Evolutionary conservation across 75 land plant genomes (phyloP).

Genomic region (Gnetum montanum): DNA sequence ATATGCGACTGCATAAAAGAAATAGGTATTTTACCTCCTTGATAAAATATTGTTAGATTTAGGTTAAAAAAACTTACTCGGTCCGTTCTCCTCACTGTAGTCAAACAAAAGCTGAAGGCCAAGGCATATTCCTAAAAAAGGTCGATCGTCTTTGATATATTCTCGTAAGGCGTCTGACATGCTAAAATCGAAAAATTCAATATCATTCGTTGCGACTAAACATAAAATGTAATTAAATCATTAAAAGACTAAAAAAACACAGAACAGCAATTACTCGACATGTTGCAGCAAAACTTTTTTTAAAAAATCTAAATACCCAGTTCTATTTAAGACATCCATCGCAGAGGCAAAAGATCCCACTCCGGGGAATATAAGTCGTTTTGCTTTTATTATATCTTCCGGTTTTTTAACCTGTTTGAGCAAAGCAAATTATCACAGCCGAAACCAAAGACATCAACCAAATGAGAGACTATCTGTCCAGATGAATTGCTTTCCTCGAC

Average conservation of each 20-base stretch:
- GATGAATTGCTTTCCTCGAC: too few relatives aligned
- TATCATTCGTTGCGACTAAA: too few relatives aligned
- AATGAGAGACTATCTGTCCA: too few relatives aligned
- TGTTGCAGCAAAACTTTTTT: background rate
- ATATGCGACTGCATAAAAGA: too few relatives aligned
- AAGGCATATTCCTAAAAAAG: slow-evolving; percentile 95
- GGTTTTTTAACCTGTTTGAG: slow-evolving; percentile 74
- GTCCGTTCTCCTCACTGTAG: slow-evolving; percentile 87
- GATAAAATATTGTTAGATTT: too few relatives aligned
- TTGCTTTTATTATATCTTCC: slow-evolving; percentile 73
- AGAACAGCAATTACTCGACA: background rate
- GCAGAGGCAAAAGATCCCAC: slow-evolving; percentile 96
- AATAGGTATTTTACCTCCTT: too few relatives aligned
- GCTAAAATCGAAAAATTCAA: slow-evolving; percentile 25
- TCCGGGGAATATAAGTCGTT: slow-evolving; percentile 85
- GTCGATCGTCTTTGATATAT: slow-evolving; percentile 82
- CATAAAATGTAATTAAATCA: background rate
- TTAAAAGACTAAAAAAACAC: background rate
- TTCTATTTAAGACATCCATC: slow-evolving; percentile 57
- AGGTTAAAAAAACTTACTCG: slow-evolving; percentile 39
- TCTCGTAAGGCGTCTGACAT: slow-evolving; percentile 74
- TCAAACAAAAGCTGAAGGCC: slow-evolving; percentile 94
- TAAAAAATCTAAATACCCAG: slow-evolving; percentile 32
- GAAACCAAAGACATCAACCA: too few relatives aligned
- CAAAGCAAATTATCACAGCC: background rate